Base-by-base conservation (phyloP, 2,329 filamentous ascomycete genomes). In the Polytolypa hystricis region DNA sequence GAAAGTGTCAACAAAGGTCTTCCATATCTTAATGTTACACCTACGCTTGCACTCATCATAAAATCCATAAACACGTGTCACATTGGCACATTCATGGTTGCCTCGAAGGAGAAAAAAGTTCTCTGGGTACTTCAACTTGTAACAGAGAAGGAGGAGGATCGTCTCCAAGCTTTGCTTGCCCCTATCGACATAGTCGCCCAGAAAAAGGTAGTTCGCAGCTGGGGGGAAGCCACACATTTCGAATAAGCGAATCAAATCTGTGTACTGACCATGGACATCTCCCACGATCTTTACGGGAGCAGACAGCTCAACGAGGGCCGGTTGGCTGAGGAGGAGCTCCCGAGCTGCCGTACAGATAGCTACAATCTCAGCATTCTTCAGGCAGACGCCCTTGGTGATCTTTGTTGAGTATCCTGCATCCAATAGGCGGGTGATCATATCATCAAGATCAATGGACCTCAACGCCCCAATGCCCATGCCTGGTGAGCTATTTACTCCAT, bases 191-290 rank as follows among this genome's bases (percentile, higher is more conserved):
- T 96, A 96, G 59, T 96, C 89, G 35, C 89, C 89, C 3, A 96
- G 69, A 62, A 95, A 96, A 34, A 96, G 72, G 55, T 85, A 96
- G 65, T 96, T 96, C 26, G 86, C 77, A 43, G 75, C 81, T 2
- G 89, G 89, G 5, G 89, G 89, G 54, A 95, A 96, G 4, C 89
- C 89, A 56, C 89, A 95, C 87, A 95, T 95, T 60, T 96, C 89
- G 54, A 96, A 96, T 74, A 96, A 84, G 45, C 89, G 79, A 52
- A 96, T 93, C 35, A 96, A 67, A 60, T 96, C 89, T 8, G 86
- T 93, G 59, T 94, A 96, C 61, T 96, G 89, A 34, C 89, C 89
- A 57, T 96, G 89, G 10, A 96, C 85, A 56, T 96, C 89, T 34
- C 89, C 89, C 18, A 96, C 91, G 52, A 98, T 93, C 66, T 98